A percentile compares a stretch with the other conserved stretches of the same genome.
phyloP scores from a whole-genome alignment of 1,284 basidiomycete species.

The Tremellales sp. region DNA sequence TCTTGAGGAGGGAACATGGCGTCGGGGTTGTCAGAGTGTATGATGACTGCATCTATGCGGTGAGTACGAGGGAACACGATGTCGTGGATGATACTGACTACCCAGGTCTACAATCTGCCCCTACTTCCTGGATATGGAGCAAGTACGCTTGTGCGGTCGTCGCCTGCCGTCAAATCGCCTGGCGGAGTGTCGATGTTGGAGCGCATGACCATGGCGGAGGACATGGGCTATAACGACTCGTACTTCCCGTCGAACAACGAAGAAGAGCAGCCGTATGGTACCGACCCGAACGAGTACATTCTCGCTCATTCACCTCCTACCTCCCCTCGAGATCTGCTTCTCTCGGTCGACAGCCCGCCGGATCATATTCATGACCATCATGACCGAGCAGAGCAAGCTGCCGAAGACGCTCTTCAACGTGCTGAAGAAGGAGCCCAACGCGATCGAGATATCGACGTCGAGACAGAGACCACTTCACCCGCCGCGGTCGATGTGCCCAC shows the following conservation, averaged over 20 bases:
- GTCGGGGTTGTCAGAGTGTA: conserved; percentile 76
- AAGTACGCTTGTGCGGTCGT: conserved; percentile 76
- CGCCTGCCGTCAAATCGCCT: conserved; percentile 61
- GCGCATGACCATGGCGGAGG: conserved; percentile 77
- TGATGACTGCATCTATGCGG: conserved; percentile 88
- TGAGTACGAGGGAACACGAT: conserved; percentile 50
- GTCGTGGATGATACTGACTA: conserved; percentile 2
- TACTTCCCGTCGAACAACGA: conserved; percentile 57
- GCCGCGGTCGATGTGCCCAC: not conserved
- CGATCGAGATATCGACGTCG: not conserved
- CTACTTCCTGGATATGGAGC: conserved; percentile 86
- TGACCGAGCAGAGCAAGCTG: conserved; percentile 11
- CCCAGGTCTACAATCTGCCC: conserved; percentile 82
- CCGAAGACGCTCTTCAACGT: conserved; percentile 15
- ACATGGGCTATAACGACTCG: conserved; percentile 79
- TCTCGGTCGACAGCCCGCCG: conserved; percentile 9
- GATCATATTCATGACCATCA: conserved; percentile 2
- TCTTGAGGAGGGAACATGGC: conserved; percentile 89
- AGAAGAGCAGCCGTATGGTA: conserved; percentile 13
- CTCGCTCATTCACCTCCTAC: conserved; percentile 37
- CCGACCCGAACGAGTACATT: conserved; percentile 44
- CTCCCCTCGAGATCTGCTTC: conserved; percentile 7
- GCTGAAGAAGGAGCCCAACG: conserved; percentile 11
- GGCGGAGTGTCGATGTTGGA: conserved; percentile 60
- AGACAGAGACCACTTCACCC: not conserved